These are phyloP conservation scores for Aristolochia californica DNA, from an alignment of 164 flowering plant species.

Conservation along the genomic window DNA sequence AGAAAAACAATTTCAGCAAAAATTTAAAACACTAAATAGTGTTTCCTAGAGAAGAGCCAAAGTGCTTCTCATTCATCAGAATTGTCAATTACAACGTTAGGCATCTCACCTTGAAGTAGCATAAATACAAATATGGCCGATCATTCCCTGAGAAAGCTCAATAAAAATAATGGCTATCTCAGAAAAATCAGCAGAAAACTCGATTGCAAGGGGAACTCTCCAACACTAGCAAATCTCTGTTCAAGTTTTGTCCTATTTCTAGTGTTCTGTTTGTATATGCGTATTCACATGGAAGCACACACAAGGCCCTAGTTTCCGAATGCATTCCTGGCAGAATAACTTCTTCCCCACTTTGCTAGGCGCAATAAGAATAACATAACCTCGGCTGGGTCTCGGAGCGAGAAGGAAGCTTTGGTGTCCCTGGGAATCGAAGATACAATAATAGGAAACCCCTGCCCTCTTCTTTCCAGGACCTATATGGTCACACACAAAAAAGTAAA, in stretches of 20 bases:
- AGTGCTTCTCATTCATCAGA: too few species aligned
- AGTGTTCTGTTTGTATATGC: not conserved
- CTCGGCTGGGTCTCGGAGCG: conserved; percentile 79
- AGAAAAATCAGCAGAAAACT: not conserved
- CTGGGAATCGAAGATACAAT: conserved; percentile 74
- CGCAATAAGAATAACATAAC: conserved; percentile 13
- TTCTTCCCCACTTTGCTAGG: conserved; percentile 8
- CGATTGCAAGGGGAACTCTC: not conserved
- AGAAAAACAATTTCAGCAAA: too few species aligned
- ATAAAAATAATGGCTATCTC: not conserved
- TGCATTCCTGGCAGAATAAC: not conserved
- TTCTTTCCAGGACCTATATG: conserved; percentile 33
- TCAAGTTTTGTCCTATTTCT: not conserved
- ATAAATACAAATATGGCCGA: too few species aligned
- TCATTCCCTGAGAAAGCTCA: not conserved
- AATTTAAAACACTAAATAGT: too few species aligned
- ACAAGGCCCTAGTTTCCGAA: too few species aligned
- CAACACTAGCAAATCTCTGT: not conserved
- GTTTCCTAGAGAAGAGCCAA: too few species aligned
- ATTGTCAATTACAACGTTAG: too few species aligned
- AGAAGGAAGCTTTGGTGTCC: conserved; percentile 71
- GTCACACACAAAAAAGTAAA: not conserved
- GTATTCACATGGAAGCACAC: not conserved
- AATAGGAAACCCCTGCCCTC: conserved; percentile 79
- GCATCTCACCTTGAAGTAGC: too few species aligned